Evolutionary conservation across 768 basidiomycete genomes (phyloP).

Genomic region (Phaffia tasmanica): DNA sequence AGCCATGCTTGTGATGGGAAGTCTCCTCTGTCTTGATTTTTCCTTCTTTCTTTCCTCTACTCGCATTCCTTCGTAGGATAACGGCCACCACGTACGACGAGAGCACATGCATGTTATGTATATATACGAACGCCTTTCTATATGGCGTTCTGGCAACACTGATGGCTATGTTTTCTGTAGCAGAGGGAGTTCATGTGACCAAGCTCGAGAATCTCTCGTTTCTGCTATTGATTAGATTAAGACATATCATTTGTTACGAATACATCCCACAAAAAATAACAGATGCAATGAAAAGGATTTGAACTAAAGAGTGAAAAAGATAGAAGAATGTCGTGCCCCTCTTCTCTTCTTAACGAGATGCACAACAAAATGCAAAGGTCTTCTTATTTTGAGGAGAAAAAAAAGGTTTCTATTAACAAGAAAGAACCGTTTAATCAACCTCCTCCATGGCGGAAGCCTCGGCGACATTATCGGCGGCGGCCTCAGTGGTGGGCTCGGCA

Average conservation of each 20-base stretch:
- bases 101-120: no score
- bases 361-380: neutral
- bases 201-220: no score
- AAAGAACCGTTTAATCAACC: conserved; percentile 45
- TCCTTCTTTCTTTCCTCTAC: no score
- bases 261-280: neutral
- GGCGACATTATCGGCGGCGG: conserved; percentile 40
- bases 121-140: no score
- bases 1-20: no score
- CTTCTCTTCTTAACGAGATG: neutral
- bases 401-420: neutral
- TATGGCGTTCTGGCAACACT: no score
- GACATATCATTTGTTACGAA: neutral
- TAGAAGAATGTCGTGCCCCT: neutral
- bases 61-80: no score
- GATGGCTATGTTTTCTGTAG: no score
- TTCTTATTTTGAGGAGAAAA: neutral
- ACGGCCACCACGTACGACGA: no score
- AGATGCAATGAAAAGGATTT: neutral
- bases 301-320: neutral
- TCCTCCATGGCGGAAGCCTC: conserved; percentile 90
- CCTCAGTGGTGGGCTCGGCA: conserved; percentile 44
- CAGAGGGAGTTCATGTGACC: no score
- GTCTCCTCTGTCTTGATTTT: no score
- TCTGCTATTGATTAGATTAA: no score